Base-by-base conservation (phyloP, 768 basidiomycete species). In the Scleroderma bovista region DNA sequence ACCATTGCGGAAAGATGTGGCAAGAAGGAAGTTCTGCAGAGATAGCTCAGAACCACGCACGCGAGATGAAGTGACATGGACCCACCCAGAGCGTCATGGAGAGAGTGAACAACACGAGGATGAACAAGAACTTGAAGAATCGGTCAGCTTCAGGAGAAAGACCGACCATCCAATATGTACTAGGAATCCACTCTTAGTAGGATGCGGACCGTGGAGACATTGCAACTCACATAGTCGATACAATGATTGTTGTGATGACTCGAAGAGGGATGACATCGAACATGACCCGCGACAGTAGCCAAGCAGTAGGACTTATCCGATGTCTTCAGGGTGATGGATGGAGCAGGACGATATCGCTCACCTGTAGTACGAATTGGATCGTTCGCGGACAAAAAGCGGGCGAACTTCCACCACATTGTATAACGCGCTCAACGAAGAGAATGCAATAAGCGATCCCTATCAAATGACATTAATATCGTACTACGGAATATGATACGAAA, bases 111-210 rank as follows among this genome's bases (percentile, higher is more conserved):
- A 95, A 72, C 17, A 92, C 84, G 16, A 97, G 75, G 53, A 96
- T 87, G 60, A 97, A 80, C 19, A 96, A 72, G 70, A 89, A 98
- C 61, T 96, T 98, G 84, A 96, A 98, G 75, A 86, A 97, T 62
- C 86, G 76, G 0, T 83, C 78, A 2, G 92, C 83, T 38, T 87
- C 78, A 4, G 75, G 75, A 2, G 88, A 78, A 4, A 97, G 78
- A 12, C 94, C 93, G 3, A 91, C 91, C 94, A 97, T 93, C 89
- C 90, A 92, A 58, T 92, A 93, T n/a, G 84, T 85, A 46, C 86
- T 88, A 51, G 10, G 39, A 26, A 44, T n/a, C 12, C 29, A 19
- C n/a, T 9, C 49, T 59, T 39, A 53, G 56, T 48, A 22, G 31
- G 16, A 38, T 16, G 37, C 13, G 6, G 26, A 15, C 29, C 3